These are phyloP conservation scores for Chaetomiaceae sp. DNA, from an alignment of 2,329 filamentous ascomycete species.

Conservation along the genomic window DNA sequence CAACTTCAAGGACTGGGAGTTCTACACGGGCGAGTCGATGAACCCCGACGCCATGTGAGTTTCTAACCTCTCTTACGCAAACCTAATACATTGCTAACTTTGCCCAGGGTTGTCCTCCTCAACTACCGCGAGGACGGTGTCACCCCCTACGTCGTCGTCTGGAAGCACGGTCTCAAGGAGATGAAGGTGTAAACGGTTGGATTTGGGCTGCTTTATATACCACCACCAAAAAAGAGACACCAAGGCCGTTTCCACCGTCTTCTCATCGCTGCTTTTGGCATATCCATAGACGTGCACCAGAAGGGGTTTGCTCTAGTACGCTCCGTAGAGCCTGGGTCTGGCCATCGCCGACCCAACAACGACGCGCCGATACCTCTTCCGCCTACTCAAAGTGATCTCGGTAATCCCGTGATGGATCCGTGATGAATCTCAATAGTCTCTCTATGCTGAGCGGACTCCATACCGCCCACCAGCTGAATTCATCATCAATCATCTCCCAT, in stretches of 20 bases:
- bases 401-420: no score
- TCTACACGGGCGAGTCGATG: constrained; percentile 89
- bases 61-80: background rate
- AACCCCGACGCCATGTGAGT: constrained; percentile 87
- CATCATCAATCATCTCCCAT: no score
- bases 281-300: background rate
- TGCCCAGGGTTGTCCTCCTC: constrained; percentile 72
- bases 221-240: background rate
- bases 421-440: no score
- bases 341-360: background rate
- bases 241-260: background rate
- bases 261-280: background rate
- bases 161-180: constrained; percentile 89
- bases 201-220: background rate
- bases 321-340: background rate
- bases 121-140: constrained; percentile 97
- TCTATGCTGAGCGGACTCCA: no score
- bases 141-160: constrained; percentile 84
- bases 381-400: no score
- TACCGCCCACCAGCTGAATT: no score
- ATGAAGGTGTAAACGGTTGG: constrained; percentile 74
- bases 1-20: constrained; percentile 96
- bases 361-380: background rate
- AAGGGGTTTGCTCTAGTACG: background rate
- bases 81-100: background rate